Base-by-base conservation (phyloP, 208 protist genomes). In the Novymonas esmeraldas region DNA sequence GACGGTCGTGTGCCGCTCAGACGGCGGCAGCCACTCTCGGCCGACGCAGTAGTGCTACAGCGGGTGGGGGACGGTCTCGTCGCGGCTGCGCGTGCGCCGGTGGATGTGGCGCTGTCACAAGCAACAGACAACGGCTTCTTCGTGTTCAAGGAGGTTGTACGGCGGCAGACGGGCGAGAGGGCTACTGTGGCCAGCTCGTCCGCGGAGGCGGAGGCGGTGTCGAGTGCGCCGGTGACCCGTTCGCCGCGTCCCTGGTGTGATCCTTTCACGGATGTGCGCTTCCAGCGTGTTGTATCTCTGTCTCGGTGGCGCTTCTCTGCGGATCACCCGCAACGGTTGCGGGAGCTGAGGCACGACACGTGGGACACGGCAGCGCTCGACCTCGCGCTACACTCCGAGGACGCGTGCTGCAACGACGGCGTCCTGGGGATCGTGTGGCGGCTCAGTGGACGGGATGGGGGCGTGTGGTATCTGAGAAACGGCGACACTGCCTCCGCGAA, bases 61-160 rank as follows among this genome's bases (percentile, higher is more conserved):
- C 58, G 66, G 36, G 71, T 78, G 24, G 61, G 58, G 24, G 50
- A 64, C 16, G 39, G 16, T n/a, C 54, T 48, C 3, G 67, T 48
- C 29, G n/a, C 34, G 33, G 18, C 44, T 46, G 18, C 34, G 36
- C 31, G 18, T 29, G 48, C 16, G 26, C 44, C 29, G 18, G 46
- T 11, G 14, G 33, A 33, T 6, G 60, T 50, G 58, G 76, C 58
- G 31, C 77, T 89, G 18, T 33, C 44, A 9, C 71, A 89, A n/a
- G 59, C 64, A 3, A 77, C 64, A 50, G 78, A 84, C n/a, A 77
- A 72, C 48, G 83, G 76, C 24, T 89, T 89, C 50, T 82, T 79
- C 31, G 29, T 89, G 20, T 85, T 88, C 63, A 70, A 77, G 55
- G 75, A 71, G 34, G 73, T 87, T 20, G 45, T 51, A 31, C 29